Conservation (phyloP, 2,329 filamentous ascomycete species). For the Metarhizium humberi region DNA sequence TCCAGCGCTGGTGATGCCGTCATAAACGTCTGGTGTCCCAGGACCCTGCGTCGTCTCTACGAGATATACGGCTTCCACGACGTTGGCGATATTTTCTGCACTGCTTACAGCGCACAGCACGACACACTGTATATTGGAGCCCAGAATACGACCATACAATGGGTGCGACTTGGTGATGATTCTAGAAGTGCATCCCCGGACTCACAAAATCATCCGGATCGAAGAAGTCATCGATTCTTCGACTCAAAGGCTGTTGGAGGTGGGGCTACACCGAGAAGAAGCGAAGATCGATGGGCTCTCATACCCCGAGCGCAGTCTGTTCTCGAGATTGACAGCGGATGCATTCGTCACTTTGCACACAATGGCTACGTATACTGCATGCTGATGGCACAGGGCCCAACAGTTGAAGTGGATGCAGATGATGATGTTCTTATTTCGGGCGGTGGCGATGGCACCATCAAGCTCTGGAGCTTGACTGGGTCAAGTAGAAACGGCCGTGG, state of each 20-base stretch:
- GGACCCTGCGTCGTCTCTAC: constrained; percentile 66
- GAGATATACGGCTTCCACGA: constrained; percentile 92
- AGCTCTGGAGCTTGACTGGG: constrained; percentile 67
- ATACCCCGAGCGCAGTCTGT: constrained; percentile 47
- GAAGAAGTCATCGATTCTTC: constrained; percentile 81
- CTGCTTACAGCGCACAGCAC: constrained; percentile 73
- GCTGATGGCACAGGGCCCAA: constrained; percentile 67
- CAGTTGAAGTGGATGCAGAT: constrained; percentile 56
- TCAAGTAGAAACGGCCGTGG: constrained; percentile 3
- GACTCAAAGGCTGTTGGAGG: constrained; percentile 84
- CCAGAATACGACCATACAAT: constrained; percentile 92
- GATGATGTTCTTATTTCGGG: constrained; percentile 83
- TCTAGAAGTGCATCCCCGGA: constrained; percentile 49
- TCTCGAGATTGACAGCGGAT: constrained; percentile 71
- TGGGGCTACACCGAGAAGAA: constrained; percentile 63
- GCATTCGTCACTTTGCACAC: constrained; percentile 83
- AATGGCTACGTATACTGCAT: constrained; percentile 96
- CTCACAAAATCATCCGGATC: constrained; percentile 61
- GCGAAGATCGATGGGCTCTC: constrained; percentile 45
- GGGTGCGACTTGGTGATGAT: constrained; percentile 67
- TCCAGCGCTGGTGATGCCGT: constrained; percentile 91
- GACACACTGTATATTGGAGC: constrained; percentile 85
- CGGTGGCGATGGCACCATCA: constrained; percentile 87
- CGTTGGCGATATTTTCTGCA: constrained; percentile 90
- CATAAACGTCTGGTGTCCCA: constrained; percentile 86